phyloP scores from a whole-genome alignment of 108 stramenopile species.

The Nitzschia putrida region DNA sequence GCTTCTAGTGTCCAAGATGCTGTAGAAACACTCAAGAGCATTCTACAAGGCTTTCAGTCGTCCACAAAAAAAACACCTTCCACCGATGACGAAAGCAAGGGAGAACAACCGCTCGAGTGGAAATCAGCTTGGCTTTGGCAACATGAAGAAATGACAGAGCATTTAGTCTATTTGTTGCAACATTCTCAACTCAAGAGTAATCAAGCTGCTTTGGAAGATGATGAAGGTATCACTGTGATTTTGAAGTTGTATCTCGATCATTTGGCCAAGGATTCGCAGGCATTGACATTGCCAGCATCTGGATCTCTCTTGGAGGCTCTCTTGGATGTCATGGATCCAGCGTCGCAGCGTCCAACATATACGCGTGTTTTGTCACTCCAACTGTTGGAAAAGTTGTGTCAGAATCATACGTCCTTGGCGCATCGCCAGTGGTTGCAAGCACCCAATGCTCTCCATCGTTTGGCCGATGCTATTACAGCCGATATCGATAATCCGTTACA shows the following conservation, averaged over 20 bases:
- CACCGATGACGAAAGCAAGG: neutral
- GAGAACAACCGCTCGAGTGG: conserved; percentile 2
- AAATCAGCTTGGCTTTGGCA: conserved; percentile 26
- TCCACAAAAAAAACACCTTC: neutral
- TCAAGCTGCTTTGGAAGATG: conserved; percentile 5
- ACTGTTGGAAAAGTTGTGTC: conserved; percentile 44
- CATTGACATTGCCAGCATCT: conserved; percentile 6
- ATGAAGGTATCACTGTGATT: conserved; percentile 22
- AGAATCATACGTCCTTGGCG: conserved; percentile 37
- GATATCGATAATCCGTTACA: conserved; percentile 34
- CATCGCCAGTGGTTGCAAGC: conserved; percentile 67
- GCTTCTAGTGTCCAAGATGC: conserved; percentile 67
- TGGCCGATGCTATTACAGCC: conserved; percentile 56
- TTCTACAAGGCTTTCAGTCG: conserved; percentile 26
- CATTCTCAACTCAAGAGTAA: conserved; percentile 28
- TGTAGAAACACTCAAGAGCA: conserved; percentile 44
- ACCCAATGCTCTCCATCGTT: conserved; percentile 75
- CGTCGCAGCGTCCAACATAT: conserved; percentile 35
- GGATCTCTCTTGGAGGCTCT: conserved; percentile 53
- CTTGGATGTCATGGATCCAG: conserved; percentile 41
- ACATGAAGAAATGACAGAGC: conserved; percentile 26
- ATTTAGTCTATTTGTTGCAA: conserved; percentile 28
- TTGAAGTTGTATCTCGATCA: conserved; percentile 29
- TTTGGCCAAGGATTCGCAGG: conserved; percentile 3
- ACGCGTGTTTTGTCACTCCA: conserved; percentile 67